Evolutionary conservation across 371 early-diverging fungal genomes (phyloP).

Genomic region (Mortierella sp.): DNA sequence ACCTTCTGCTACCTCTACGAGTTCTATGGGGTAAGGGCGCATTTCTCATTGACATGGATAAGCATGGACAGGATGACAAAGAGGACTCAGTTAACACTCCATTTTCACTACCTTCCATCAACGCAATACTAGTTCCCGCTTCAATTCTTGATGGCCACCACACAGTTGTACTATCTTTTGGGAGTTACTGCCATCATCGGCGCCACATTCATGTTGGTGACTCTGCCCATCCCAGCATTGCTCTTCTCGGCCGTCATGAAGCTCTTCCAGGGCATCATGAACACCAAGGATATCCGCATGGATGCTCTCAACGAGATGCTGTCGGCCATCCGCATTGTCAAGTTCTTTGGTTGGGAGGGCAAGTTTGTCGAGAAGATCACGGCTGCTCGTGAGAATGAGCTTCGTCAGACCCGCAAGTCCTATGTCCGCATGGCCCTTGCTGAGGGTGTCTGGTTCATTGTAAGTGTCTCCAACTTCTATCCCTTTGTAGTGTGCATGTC

Average conservation of each 20-base stretch:
- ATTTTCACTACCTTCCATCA: conserved; percentile 37
- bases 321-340: conserved; percentile 81
- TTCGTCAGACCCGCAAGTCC: conserved; percentile 61
- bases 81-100: not conserved
- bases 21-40: not conserved
- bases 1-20: not conserved
- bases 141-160: conserved; percentile 68
- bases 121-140: conserved; percentile 71
- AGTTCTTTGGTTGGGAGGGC: conserved; percentile 87
- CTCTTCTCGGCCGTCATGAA: conserved; percentile 65
- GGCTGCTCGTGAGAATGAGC: conserved; percentile 65
- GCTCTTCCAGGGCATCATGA: conserved; percentile 66
- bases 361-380: conserved; percentile 70
- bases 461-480: not conserved
- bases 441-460: conserved; percentile 56
- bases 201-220: conserved; percentile 66
- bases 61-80: not conserved
- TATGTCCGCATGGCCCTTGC: conserved; percentile 47
- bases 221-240: conserved; percentile 70
- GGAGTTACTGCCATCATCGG: conserved; percentile 78
- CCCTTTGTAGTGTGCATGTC: not conserved
- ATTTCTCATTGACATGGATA: not conserved
- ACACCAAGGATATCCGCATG: conserved; percentile 74
- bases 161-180: conserved; percentile 71
- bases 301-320: conserved; percentile 79